phyloP scores from a whole-genome alignment of 116 monocot genomes.

The Phalaenopsis hybrid region DNA sequence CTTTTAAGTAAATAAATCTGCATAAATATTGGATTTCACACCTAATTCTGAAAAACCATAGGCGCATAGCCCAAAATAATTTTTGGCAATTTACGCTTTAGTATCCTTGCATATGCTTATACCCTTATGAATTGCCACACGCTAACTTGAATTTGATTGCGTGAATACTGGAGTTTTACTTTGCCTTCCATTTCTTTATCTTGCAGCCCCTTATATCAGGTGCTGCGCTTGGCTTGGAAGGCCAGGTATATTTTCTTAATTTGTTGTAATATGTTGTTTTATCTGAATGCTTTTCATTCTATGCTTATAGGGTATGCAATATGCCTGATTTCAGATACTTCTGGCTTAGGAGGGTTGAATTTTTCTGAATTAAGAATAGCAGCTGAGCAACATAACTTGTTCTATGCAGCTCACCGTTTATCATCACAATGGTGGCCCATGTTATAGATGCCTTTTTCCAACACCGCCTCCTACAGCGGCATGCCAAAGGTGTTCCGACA shows the following conservation, averaged over 20 bases:
- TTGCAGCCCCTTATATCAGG: constrained; percentile 94
- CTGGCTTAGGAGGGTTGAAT: background rate
- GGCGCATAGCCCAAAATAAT: background rate
- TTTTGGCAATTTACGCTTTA: background rate
- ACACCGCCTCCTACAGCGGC: constrained; percentile 83
- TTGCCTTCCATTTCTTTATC: background rate
- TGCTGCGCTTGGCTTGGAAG: constrained; percentile 93
- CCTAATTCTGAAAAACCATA: background rate
- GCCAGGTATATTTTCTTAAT: constrained; percentile 56
- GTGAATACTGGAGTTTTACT: background rate
- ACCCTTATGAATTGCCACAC: background rate
- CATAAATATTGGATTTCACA: too few species aligned
- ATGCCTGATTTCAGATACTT: background rate
- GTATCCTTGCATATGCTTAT: background rate
- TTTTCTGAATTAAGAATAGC: background rate
- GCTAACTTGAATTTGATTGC: background rate
- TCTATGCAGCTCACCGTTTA: constrained; percentile 83
- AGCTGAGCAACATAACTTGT: background rate
- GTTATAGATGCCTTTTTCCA: constrained; percentile 97
- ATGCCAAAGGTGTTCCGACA: constrained; percentile 98
- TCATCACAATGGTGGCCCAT: constrained; percentile 89
- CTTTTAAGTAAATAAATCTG: background rate
- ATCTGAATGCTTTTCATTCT: background rate
- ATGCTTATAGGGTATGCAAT: background rate
- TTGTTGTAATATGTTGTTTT: background rate